A percentile compares a stretch with the other conserved stretches of the same genome.
phyloP scores from a whole-genome alignment of 495 filamentous ascomycete species.

The Xylaria acuta region DNA sequence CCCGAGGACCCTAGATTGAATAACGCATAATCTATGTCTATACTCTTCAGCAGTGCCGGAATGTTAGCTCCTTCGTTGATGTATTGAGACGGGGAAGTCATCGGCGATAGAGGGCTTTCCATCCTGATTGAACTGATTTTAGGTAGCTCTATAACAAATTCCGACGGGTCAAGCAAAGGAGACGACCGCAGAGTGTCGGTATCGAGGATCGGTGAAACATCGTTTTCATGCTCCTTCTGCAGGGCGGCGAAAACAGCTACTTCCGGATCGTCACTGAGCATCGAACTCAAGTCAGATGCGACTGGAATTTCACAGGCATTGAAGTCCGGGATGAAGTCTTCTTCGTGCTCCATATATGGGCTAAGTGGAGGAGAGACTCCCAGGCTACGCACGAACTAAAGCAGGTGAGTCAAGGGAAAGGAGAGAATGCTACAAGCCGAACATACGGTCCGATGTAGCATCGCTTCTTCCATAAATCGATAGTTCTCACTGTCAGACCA shows the following conservation, averaged over 20 bases:
- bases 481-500: slow-evolving; percentile 45
- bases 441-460: slow-evolving; percentile 47
- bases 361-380: slow-evolving; percentile 65
- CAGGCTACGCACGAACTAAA: slow-evolving; percentile 23
- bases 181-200: slow-evolving; percentile 18
- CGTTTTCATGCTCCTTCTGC: slow-evolving; percentile 36
- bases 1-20: background rate
- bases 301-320: slow-evolving; percentile 57
- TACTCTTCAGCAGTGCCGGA: slow-evolving; percentile 12
- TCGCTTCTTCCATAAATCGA: slow-evolving; percentile 40
- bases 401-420: background rate
- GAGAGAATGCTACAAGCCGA: background rate
- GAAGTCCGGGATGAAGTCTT: slow-evolving; percentile 56
- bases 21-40: slow-evolving; percentile 33
- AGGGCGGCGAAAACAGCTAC: slow-evolving; percentile 52
- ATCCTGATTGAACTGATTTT: slow-evolving; percentile 30
- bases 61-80: slow-evolving; percentile 17
- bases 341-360: slow-evolving; percentile 47
- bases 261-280: slow-evolving; percentile 54
- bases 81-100: slow-evolving; percentile 19
- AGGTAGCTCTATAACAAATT: slow-evolving; percentile 21
- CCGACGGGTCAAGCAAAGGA: slow-evolving; percentile 19
- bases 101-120: slow-evolving; percentile 31
- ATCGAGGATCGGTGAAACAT: background rate
- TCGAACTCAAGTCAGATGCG: slow-evolving; percentile 56